phyloP scores from a whole-genome alignment of 106 monocot genomes.

The Amphibolis antarctica region DNA sequence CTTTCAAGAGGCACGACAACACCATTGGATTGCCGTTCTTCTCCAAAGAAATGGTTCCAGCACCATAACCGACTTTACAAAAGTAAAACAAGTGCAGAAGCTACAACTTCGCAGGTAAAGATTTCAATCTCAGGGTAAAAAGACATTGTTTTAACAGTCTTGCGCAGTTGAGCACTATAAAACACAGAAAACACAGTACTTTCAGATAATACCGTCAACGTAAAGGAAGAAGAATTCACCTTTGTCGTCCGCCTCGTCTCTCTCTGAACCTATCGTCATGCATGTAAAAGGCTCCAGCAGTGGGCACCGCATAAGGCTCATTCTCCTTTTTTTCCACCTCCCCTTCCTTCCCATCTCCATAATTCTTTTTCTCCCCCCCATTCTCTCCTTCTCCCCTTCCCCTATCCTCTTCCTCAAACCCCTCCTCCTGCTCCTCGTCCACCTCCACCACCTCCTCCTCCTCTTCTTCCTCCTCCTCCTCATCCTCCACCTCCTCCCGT shows the following conservation, averaged over 20 bases:
- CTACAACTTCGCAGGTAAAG: no score
- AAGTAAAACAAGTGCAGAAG: no score
- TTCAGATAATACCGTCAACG: background rate
- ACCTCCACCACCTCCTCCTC: background rate
- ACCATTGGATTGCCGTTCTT: no score
- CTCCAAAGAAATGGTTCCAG: no score
- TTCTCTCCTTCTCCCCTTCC: background rate
- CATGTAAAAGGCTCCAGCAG: slow-evolving; percentile 82
- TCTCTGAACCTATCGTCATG: slow-evolving; percentile 4
- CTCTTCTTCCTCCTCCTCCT: background rate
- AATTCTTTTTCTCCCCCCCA: no score
- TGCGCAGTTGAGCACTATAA: background rate
- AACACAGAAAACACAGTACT: background rate
- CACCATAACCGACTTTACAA: no score
- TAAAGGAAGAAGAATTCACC: slow-evolving; percentile 10
- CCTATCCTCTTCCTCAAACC: background rate
- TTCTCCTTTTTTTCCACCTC: slow-evolving; percentile 59
- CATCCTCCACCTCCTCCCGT: slow-evolving; percentile 34
- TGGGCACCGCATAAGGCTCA: slow-evolving; percentile 70
- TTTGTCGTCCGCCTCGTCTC: slow-evolving; percentile 41
- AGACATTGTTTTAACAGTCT: no score
- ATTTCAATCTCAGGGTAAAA: no score
- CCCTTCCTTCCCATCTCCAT: background rate
- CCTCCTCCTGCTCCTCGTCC: background rate
- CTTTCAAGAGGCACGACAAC: no score